Conservation (phyloP, 345 rosid genomes). For the Linum lewisii region DNA sequence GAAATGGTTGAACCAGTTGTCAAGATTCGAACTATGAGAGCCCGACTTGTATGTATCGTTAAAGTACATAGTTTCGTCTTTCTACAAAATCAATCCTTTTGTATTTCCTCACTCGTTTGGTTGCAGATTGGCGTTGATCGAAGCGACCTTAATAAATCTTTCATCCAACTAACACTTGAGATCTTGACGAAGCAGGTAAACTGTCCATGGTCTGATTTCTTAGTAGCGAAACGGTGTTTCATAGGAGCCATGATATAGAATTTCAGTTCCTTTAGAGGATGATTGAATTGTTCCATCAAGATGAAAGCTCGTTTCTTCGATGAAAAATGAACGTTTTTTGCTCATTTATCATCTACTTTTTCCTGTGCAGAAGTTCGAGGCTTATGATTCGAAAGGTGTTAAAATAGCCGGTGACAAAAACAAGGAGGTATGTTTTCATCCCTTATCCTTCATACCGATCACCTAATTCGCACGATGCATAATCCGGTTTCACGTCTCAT, state of each 20-base stretch:
- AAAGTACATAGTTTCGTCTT: background rate
- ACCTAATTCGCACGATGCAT: no score
- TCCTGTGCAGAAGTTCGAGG: conserved; percentile 76
- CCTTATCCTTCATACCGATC: background rate
- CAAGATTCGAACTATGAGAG: conserved; percentile 78
- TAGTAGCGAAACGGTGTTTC: background rate
- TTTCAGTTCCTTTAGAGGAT: background rate
- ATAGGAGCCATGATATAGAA: background rate
- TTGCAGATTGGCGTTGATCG: conserved; percentile 78
- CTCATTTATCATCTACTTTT: conserved; percentile 5
- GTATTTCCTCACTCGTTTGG: conserved; percentile 3
- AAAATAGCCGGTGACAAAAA: conserved; percentile 70
- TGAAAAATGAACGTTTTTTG: background rate
- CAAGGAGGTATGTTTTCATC: conserved; percentile 51
- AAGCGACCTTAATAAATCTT: conserved; percentile 58
- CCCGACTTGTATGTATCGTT: conserved; percentile 59
- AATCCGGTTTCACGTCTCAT: background rate
- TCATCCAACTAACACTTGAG: conserved; percentile 80
- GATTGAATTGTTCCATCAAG: background rate
- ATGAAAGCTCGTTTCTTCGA: background rate
- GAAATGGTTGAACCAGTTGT: conserved; percentile 81
- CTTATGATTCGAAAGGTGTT: conserved; percentile 69
- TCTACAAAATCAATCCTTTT: background rate
- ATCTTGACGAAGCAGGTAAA: conserved; percentile 77
- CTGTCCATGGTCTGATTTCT: background rate